These are phyloP conservation scores for Cinnamomum chago DNA, from an alignment of 164 flowering plant genomes.

Conservation along the genomic window DNA sequence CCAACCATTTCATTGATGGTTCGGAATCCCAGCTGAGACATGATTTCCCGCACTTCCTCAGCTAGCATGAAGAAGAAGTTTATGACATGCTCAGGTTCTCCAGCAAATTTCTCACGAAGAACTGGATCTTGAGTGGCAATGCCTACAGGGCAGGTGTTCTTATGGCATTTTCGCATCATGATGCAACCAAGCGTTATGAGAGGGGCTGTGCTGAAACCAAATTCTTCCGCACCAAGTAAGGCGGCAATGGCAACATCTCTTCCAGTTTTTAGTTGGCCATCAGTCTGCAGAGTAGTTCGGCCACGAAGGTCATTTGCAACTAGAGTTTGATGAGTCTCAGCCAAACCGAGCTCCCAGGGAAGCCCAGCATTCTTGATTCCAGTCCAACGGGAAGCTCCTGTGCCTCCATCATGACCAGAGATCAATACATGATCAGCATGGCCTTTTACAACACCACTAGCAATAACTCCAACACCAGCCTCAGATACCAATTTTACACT, in stretches of 20 bases:
- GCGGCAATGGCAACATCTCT: slow-evolving; percentile 97
- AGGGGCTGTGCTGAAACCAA: slow-evolving; percentile 99
- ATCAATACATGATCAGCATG: slow-evolving; percentile 98
- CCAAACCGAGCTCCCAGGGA: slow-evolving; percentile 99
- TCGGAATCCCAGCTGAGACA: slow-evolving; percentile 88
- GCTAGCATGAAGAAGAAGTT: slow-evolving; percentile 99
- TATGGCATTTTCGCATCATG: slow-evolving; percentile 99
- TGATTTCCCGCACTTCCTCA: slow-evolving; percentile 90
- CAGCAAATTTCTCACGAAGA: slow-evolving; percentile 95
- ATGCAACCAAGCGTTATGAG: slow-evolving; percentile 98
- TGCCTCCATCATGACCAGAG: slow-evolving; percentile 99
- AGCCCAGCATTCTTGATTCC: slow-evolving; percentile 98
- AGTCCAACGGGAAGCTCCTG: slow-evolving; percentile 99
- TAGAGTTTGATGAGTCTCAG: slow-evolving; percentile 96
- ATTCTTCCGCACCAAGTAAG: slow-evolving; percentile 98
- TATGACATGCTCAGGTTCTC: slow-evolving; percentile 96
- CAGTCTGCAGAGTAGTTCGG: slow-evolving; percentile 85
- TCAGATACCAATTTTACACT: slow-evolving; percentile 98
- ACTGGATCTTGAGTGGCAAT: slow-evolving; percentile 99
- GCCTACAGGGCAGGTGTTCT: slow-evolving; percentile 98
- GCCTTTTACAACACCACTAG: slow-evolving; percentile 98
- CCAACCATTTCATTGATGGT: slow-evolving; percentile 95
- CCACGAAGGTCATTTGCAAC: slow-evolving; percentile 99
- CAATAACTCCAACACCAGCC: slow-evolving; percentile 99
- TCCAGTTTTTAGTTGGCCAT: slow-evolving; percentile 97